A percentile compares a stretch with the other conserved stretches of the same genome.
Conservation (phyloP, 805 yeast genomes). For the Yarrowia sp. region DNA sequence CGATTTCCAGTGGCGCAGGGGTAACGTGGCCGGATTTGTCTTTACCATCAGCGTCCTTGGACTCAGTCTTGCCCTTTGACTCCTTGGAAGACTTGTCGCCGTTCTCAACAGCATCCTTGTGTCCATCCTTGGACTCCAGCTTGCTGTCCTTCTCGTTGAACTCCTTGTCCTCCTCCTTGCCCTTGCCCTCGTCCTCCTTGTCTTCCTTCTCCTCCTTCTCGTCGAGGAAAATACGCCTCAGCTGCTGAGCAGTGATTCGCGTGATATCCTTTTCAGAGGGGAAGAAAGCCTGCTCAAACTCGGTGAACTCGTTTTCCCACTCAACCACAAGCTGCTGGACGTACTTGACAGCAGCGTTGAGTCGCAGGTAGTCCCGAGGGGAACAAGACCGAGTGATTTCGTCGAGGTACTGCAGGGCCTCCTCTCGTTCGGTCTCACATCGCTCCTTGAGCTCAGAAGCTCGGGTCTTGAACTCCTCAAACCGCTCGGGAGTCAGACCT, state of each 20-base stretch:
- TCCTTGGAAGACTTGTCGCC: too few relatives aligned
- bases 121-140: not conserved
- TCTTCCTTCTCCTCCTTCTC: slow-evolving; percentile 37
- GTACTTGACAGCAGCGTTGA: slow-evolving; percentile 66
- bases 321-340: slow-evolving; percentile 78
- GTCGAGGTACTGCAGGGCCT: slow-evolving; percentile 48
- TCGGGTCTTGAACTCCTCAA: slow-evolving; percentile 62
- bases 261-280: slow-evolving; percentile 94
- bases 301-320: slow-evolving; percentile 83
- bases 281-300: slow-evolving; percentile 71
- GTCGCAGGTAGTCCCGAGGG: slow-evolving; percentile 63
- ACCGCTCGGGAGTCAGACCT: slow-evolving; percentile 65
- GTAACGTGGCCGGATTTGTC: not conserved
- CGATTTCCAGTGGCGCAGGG: not conserved
- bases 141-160: slow-evolving; percentile 18
- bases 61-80: too few relatives aligned
- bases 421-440: slow-evolving; percentile 51
- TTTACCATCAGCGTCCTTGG: too few relatives aligned
- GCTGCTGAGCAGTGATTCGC: slow-evolving; percentile 81
- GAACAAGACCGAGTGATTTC: slow-evolving; percentile 53
- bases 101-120: not conserved
- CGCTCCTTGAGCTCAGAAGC: slow-evolving; percentile 57
- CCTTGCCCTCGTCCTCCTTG: slow-evolving; percentile 29
- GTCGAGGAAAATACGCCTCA: slow-evolving; percentile 69
- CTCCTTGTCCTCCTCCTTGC: slow-evolving; percentile 30